Base-by-base conservation (phyloP, 257 asterid genomes). In the Coffea canephora region DNA sequence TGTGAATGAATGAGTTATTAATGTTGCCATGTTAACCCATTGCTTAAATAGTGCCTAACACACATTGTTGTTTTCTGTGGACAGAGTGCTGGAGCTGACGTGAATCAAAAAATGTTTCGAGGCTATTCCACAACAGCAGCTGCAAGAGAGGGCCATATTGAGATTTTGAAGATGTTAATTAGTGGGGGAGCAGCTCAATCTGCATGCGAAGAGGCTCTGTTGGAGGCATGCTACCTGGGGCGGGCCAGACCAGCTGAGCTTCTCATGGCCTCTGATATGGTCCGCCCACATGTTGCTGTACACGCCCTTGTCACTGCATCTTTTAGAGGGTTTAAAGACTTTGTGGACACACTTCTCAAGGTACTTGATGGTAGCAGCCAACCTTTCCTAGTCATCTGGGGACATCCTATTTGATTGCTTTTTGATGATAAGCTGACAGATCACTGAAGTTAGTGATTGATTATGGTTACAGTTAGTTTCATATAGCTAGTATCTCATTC, bases 71-170 rank as follows among this genome's bases (percentile, higher is more conserved):
- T 80, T 79, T 71, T 71, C 36, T 64, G 78, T 13, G 84, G 78
- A 54, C 89, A 92, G 97, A 85, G 85, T 52, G 80, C 36, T 72
- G 97, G 97, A 81, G 94, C 92, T 49, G 81, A 85, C 66, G 91
- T 89, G 80, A 91, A 91, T 85, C 91, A 92, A 71, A 91, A 89
- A 79, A 73, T 91, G 82, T 92, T 92, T 85, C 86, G 96, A 72
- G 97, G 97, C 13, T 91, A 91, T 76, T 94, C 97, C 69, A 87
- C 91, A 54, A 92, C 96, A 27, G 97, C 93, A 34, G 92, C 97
- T 1, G 96, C 88, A 49, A 86, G 97, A 78, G 97, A 91, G 85
- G 94, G 89, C 52, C 92, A 92, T 82, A 55, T 79, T 52, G 89
- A 87, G 86, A 89, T 87, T 78, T 77, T 92, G 85, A 87, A 89